A percentile compares a stretch with the other conserved stretches of the same genome.
Evolutionary conservation across 345 rosid genomes (phyloP).

Genomic region (Eucalyptus regnans): DNA sequence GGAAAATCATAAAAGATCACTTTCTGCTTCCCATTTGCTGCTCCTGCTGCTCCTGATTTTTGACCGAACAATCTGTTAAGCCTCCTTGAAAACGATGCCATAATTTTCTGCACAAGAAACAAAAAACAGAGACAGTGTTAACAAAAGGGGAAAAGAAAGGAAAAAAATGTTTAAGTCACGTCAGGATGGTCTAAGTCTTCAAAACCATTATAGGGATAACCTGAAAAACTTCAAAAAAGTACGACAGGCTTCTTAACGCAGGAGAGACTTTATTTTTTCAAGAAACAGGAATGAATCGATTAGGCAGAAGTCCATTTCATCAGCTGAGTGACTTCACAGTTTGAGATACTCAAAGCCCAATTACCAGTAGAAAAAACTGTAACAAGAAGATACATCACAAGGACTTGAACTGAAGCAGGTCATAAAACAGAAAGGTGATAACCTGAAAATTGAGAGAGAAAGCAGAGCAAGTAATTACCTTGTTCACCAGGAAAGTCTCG

Average conservation of each 20-base stretch:
- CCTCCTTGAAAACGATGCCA: slow-evolving; percentile 24
- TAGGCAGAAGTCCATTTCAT: background rate
- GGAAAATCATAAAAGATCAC: slow-evolving; percentile 38
- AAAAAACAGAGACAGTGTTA: background rate
- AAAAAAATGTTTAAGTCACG: background rate
- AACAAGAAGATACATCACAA: background rate
- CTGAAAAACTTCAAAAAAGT: background rate
- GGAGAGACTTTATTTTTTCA: background rate
- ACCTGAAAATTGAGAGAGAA: background rate
- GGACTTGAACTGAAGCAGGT: background rate
- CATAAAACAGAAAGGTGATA: background rate
- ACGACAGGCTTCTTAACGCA: background rate
- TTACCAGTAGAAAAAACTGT: background rate
- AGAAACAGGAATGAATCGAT: background rate
- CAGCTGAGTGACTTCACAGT: background rate
- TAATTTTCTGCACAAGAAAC: slow-evolving; percentile 10
- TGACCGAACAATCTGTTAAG: slow-evolving; percentile 14
- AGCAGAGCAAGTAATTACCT: slow-evolving; percentile 11
- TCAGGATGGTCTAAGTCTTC: background rate
- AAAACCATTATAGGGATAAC: background rate
- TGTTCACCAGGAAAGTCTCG: slow-evolving; percentile 34
- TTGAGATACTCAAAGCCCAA: background rate
- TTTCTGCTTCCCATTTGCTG: slow-evolving; percentile 6
- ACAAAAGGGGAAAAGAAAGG: background rate
- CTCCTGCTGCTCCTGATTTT: background rate